These are phyloP conservation scores for Starmerella ratchasimensis DNA, from an alignment of 805 yeast species.

Conservation along the genomic window DNA sequence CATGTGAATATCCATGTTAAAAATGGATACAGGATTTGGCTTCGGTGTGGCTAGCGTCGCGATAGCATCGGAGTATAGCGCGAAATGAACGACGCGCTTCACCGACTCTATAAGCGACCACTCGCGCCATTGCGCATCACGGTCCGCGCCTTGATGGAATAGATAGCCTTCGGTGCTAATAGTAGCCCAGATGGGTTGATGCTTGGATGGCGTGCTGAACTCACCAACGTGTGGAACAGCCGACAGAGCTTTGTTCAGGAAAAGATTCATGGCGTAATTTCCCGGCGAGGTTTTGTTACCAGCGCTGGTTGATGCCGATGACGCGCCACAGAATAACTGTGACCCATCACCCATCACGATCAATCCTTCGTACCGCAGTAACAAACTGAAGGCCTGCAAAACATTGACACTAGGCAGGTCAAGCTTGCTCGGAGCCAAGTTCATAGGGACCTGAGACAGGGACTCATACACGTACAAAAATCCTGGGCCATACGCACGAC, in stretches of 20 bases:
- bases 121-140: constrained; percentile 30
- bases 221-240: constrained; percentile 17
- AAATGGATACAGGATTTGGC: constrained; percentile 19
- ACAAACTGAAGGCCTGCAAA: constrained; percentile 23
- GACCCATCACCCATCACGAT: constrained; percentile 15
- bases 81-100: constrained; percentile 26
- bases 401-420: constrained; percentile 17
- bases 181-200: constrained; percentile 22
- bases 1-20: constrained; percentile 25
- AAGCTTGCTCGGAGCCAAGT: constrained; percentile 7
- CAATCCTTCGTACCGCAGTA: constrained; percentile 23
- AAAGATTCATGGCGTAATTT: constrained; percentile 19
- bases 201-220: constrained; percentile 3
- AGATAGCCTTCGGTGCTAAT: constrained; percentile 19
- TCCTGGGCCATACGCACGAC: constrained; percentile 14
- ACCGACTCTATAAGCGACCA: constrained; percentile 37
- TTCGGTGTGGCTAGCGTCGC: constrained; percentile 11
- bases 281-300: constrained; percentile 13
- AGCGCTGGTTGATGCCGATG: too few relatives aligned
- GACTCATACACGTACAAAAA: constrained; percentile 19
- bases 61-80: constrained; percentile 22
- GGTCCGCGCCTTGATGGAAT: constrained; percentile 22
- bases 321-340: too few relatives aligned
- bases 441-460: constrained; percentile 9
- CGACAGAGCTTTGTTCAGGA: constrained; percentile 18